Evolutionary conservation across 768 basidiomycete genomes (phyloP), one percentile per base, ranked within the genome.

Genomic region (Mycena indigotica): DNA sequence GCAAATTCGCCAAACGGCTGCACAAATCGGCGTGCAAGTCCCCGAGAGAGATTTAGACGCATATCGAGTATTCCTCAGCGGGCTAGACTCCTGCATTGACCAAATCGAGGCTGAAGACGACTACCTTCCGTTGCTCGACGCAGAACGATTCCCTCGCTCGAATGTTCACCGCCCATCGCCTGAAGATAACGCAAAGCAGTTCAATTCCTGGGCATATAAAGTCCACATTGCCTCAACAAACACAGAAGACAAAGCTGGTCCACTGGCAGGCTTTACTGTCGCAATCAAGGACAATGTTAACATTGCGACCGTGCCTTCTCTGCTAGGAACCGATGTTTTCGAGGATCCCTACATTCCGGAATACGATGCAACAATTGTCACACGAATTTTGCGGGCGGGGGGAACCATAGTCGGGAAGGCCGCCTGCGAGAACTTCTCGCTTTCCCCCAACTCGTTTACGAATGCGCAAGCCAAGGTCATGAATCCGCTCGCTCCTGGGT

Each of bases 341-440:
- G 25, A 48, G 1, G 60, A 83, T 80, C 75, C 50, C 86, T 86
- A 64, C 62, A 57, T 1, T 76, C 88, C 0, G 80, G 84, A 0
- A 3, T 86, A 83, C 63, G 82, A 85, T 61, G 85, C 89, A n/a
- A 88, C 86, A 0, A 81, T 83, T 16, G 85, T 89, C 1, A 54
- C 67, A 2, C 70, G 79, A 3, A 68, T 91, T 1, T 69, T 72
- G 0, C 49, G 66, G 0, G 70, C 72, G 0, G 87, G 86, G 2
- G 86, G 81, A 0, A 56, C 73, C 3, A 74, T 90, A 15, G 62
- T 82, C 1, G 89, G 87, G 3, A 89, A 89, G 69, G 81, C 87
- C 2, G 87, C 87, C 66, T 87, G 87, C 71, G 89, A 91, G 63
- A 88, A 91, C 70, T 90, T 91, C 64, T 88, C 88, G 3, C 88